These are phyloP conservation scores for Tetradesmus obliquus DNA, from an alignment of 139 green algal species.

Conservation along the genomic window DNA sequence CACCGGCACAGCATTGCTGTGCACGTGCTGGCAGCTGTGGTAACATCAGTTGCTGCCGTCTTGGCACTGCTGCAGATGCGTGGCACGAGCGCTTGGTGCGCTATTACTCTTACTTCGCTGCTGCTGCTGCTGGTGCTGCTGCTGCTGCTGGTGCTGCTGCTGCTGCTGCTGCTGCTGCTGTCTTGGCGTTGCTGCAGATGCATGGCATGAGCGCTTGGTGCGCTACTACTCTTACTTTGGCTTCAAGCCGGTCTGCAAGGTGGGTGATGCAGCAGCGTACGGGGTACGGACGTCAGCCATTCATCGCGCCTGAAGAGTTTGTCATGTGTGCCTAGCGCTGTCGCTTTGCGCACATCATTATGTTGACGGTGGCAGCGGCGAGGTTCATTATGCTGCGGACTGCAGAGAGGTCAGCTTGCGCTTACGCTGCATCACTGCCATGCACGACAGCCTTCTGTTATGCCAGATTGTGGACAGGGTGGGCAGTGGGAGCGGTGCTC, in stretches of 20 bases:
- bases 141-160: neutral
- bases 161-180: neutral
- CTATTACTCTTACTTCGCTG: slow-evolving; percentile 56
- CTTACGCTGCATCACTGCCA: too few relatives aligned
- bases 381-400: too few relatives aligned
- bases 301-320: too few relatives aligned
- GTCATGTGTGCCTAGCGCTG: too few relatives aligned
- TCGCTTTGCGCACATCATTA: neutral
- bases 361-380: too few relatives aligned
- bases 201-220: slow-evolving; percentile 67
- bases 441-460: too few relatives aligned
- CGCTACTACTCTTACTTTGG: slow-evolving; percentile 75
- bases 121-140: neutral
- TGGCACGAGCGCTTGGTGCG: slow-evolving; percentile 63
- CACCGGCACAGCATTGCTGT: too few relatives aligned
- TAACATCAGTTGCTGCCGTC: neutral
- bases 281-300: too few relatives aligned
- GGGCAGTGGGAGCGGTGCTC: too few relatives aligned
- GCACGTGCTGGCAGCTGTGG: too few relatives aligned
- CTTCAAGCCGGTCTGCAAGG: slow-evolving; percentile 61
- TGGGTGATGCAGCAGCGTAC: slow-evolving; percentile 14
- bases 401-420: too few relatives aligned
- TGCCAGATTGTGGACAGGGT: too few relatives aligned
- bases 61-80: neutral
- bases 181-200: slow-evolving; percentile 52